Percentiles rank a stretch among this genome's conserved stretches.
Conservation (phyloP, 345 rosid genomes). For the Moricandia moricandioides region DNA sequence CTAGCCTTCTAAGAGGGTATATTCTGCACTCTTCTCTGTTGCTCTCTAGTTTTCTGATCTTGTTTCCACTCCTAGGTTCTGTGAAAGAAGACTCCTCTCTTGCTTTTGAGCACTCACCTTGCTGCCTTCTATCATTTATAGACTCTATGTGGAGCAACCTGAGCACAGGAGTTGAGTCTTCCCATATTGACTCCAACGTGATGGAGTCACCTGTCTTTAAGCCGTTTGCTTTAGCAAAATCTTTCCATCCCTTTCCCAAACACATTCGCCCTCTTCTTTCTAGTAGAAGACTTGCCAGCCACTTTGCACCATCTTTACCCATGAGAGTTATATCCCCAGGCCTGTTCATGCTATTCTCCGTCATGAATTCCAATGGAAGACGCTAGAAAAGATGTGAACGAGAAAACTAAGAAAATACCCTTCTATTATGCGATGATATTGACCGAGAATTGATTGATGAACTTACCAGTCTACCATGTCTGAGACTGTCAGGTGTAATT, state of each 20-base stretch:
- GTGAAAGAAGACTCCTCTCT: conserved; percentile 3
- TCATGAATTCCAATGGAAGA: not conserved
- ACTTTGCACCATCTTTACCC: conserved; percentile 3
- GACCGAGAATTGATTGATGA: not conserved
- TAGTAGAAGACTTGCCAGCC: not conserved
- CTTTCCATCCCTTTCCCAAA: not conserved
- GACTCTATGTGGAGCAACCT: not conserved
- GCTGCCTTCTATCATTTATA: not conserved
- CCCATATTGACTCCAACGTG: not conserved
- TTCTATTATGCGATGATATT: not conserved
- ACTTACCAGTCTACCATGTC: not conserved
- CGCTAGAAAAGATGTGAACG: not conserved
- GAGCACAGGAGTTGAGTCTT: not conserved
- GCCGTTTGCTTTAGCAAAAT: not conserved
- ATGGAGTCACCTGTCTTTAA: not conserved
- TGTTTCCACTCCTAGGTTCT: not conserved
- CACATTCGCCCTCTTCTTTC: not conserved
- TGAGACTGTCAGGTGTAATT: not conserved
- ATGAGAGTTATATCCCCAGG: not conserved
- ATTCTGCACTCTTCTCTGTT: conserved; percentile 17
- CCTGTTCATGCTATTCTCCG: not conserved
- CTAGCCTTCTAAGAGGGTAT: not conserved
- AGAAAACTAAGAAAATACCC: not conserved
- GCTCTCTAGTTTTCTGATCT: not conserved
- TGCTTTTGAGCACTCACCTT: not conserved